Percentiles rank a stretch among this genome's conserved stretches.
phyloP scores from a whole-genome alignment of 2,329 filamentous ascomycete genomes.

The Scedosporium aurantiacum region DNA sequence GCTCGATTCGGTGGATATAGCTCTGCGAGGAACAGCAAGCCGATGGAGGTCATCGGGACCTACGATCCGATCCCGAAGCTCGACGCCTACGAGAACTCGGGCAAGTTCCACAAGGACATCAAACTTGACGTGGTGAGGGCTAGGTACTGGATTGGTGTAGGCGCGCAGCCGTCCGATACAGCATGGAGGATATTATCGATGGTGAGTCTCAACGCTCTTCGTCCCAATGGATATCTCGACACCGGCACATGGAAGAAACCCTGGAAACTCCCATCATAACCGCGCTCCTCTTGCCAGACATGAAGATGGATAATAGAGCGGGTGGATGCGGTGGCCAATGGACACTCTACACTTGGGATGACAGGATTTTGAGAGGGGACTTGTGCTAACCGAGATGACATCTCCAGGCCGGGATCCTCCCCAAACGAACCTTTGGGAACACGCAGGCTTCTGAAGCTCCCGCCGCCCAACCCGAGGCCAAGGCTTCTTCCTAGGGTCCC shows the following conservation, averaged over 20 bases:
- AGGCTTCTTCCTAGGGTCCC: not conserved
- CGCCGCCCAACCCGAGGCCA: not conserved
- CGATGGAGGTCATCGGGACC: constrained; percentile 83
- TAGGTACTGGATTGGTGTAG: constrained; percentile 94
- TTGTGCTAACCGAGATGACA: not conserved
- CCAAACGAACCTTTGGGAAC: constrained; percentile 1
- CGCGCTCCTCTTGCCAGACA: no score
- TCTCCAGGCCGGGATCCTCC: constrained; percentile 2
- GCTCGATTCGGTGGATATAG: constrained; percentile 31
- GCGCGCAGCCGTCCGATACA: constrained; percentile 84
- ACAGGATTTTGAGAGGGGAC: not conserved
- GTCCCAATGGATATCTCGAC: not conserved
- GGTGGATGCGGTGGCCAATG: not conserved
- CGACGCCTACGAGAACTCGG: constrained; percentile 48
- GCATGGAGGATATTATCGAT: constrained; percentile 78
- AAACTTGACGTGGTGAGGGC: constrained; percentile 71
- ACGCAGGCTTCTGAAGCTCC: not conserved
- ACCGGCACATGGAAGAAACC: not conserved
- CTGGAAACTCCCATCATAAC: no score
- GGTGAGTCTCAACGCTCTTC: constrained; percentile 34
- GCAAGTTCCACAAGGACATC: constrained; percentile 79
- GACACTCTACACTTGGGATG: not conserved
- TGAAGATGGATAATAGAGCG: not conserved
- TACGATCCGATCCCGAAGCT: constrained; percentile 58
- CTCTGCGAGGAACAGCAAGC: constrained; percentile 75